Base-by-base conservation (phyloP, 495 filamentous ascomycete species). In the Darksidea phi region DNA sequence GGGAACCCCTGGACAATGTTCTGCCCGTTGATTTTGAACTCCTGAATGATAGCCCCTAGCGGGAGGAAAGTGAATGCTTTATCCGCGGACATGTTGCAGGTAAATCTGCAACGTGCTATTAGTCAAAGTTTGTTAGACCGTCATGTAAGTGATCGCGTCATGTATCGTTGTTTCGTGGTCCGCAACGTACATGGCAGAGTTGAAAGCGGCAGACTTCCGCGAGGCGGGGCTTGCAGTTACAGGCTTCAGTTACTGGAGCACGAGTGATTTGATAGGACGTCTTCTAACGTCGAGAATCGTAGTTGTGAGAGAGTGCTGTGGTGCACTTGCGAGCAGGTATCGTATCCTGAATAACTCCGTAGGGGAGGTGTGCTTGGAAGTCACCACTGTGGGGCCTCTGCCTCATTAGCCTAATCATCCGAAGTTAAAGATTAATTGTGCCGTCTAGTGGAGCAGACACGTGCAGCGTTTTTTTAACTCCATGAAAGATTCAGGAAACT, bases 1-100 rank as follows among this genome's bases (percentile, higher is more conserved):
- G 87, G 84, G 80, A 96, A 96, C 45, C 83, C 83, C 66, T 91
- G 86, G 17, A 96, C 93, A 63, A 97, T 94, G 77, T 96, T 92
- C 64, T 82, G 75, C 52, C 82, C 85, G 48, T 78, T 84, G 53
- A 97, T 80, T 45, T 76, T 79, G 76, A 97, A 88, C 69, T 88
- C 81, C 69, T 96, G 87, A 70, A 97, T 89, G 68, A 95, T 90
- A 63, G 89, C 93, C 23, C 92, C 93, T 20, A 90, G 82, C 21
- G 90, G 85, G 54, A 96, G 79, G 76, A 97, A 93, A 45, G 79
- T 84, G 71, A 77, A 75, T 25, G 64, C 47, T 17, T 54, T 48
- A 3, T 26, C 41, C 7, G 53, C n/a, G 15, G 51, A 41, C 47
- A 52, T 63, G 6, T 11, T 18, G 23, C 17, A 2, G 10, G 38